A percentile compares a stretch with the other conserved stretches of the same genome.
Conservation (phyloP, 2,329 filamentous ascomycete genomes). For the Beauveria bassiana region DNA sequence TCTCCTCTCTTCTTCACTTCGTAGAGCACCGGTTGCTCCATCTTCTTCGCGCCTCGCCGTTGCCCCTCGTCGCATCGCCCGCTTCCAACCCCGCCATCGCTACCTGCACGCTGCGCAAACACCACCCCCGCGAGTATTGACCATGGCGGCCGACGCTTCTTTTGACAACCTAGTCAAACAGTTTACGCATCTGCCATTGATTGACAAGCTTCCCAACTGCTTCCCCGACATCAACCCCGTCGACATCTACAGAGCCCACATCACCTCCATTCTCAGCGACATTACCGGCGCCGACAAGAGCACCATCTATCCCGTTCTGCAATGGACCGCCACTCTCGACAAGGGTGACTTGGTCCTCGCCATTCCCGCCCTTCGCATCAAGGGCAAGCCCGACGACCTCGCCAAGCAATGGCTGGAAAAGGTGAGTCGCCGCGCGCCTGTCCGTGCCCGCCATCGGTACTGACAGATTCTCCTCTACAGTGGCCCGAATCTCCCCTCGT, state of each 20-base stretch:
- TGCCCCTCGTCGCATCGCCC: not conserved
- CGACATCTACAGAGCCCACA: slow-evolving; percentile 19
- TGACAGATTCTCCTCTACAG: slow-evolving; percentile 26
- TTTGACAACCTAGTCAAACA: slow-evolving; percentile 11
- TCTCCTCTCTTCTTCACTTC: slow-evolving; percentile 10
- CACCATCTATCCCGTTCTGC: slow-evolving; percentile 64
- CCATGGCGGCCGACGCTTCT: slow-evolving; percentile 11
- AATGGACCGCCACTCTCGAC: slow-evolving; percentile 72
- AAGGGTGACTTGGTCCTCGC: slow-evolving; percentile 77
- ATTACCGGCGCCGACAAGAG: slow-evolving; percentile 4
- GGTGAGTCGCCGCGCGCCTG: slow-evolving; percentile 28
- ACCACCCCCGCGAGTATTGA: not conserved
- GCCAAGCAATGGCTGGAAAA: slow-evolving; percentile 54
- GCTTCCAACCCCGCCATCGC: slow-evolving; percentile 8
- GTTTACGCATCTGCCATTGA: slow-evolving; percentile 10
- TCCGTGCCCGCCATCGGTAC: slow-evolving; percentile 6
- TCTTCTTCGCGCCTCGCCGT: slow-evolving; percentile 1
- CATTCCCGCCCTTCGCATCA: slow-evolving; percentile 71
- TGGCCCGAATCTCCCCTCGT: slow-evolving; percentile 70
- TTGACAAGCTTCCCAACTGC: slow-evolving; percentile 12
- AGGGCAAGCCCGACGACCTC: slow-evolving; percentile 58
- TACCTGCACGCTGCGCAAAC: not conserved
- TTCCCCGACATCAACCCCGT: slow-evolving; percentile 13
- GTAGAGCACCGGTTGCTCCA: slow-evolving; percentile 12
- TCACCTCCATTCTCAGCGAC: slow-evolving; percentile 26